These are phyloP conservation scores for Sclerotinia trifoliorum DNA, from an alignment of 2,329 filamentous ascomycete genomes.

Conservation along the genomic window DNA sequence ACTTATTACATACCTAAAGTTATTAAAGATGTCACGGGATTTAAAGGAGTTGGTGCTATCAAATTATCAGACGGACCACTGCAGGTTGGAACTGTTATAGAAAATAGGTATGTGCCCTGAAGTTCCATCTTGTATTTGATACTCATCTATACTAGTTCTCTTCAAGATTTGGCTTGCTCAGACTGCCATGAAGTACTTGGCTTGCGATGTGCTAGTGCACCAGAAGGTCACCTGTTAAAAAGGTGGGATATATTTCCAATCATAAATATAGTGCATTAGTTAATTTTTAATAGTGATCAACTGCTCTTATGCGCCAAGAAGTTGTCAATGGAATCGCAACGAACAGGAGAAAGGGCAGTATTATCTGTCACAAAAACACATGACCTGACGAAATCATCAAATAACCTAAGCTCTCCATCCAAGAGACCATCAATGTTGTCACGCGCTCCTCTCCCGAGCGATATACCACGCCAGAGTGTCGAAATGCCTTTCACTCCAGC, in stretches of 20 bases:
- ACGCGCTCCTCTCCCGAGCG: background rate
- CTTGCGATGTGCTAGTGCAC: slow-evolving; percentile 37
- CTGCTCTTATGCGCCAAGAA: slow-evolving; percentile 34
- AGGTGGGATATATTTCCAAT: slow-evolving; percentile 27
- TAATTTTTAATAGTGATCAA: slow-evolving; percentile 33
- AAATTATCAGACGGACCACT: slow-evolving; percentile 27
- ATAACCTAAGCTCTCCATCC: slow-evolving; percentile 4
- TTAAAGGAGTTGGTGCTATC: slow-evolving; percentile 32
- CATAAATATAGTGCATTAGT: background rate
- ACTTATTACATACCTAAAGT: slow-evolving; percentile 37
- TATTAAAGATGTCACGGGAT: slow-evolving; percentile 28
- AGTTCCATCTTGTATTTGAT: background rate
- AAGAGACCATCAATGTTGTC: slow-evolving; percentile 4
- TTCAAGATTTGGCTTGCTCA: slow-evolving; percentile 38
- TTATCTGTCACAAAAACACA: slow-evolving; percentile 30
- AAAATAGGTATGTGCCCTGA: slow-evolving; percentile 32
- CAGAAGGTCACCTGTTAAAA: slow-evolving; percentile 36
- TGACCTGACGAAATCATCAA: slow-evolving; percentile 26
- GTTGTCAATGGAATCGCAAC: slow-evolving; percentile 33
- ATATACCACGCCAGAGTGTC: background rate
- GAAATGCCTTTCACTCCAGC: background rate
- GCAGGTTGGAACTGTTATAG: slow-evolving; percentile 33
- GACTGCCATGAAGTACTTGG: slow-evolving; percentile 35
- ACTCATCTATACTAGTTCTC: slow-evolving; percentile 28
- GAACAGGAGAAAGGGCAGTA: slow-evolving; percentile 29